Base-by-base conservation (phyloP, 75 land plant genomes). In the Chamaecyparis obtusa region DNA sequence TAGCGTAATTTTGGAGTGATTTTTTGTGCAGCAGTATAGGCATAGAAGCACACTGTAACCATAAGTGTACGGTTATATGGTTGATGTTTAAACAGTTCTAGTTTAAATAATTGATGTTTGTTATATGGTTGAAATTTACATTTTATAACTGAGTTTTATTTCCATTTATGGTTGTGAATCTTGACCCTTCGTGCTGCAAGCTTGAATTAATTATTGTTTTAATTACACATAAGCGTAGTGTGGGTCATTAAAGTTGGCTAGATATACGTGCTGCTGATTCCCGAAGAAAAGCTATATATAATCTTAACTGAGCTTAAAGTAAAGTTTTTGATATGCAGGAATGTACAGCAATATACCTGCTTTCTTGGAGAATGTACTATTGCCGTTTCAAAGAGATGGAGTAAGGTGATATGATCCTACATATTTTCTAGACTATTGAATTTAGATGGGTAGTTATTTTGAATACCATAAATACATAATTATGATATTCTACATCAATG, bases 351-450 rank as follows among this genome's bases (percentile, higher is more conserved):
- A 74, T 90, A 95, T 97, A 36, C 99, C 99, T 44, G 85, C 21
- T 67, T 60, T 82, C 76, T 74, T 98, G 84, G 99, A 98, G 87
- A 80, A 92, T 88, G 90, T 88, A 88, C 91, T 98, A 77, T 67
- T 98, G 64, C 95, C 96, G 57, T 98, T 98, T 86, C 99, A 98
- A 87, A 90, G 96, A 1, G 99, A 98, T 80, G 99, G 99, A 71
- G 92, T 98, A 54, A 92, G 95, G 99, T 97, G 92, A 77, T 83
- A 35, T 9, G 21, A 43, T 48, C 36, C 5, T n/a, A 54, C 27
- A 17, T 88, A 44, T 21, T 75, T 27, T 17, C 71, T 67, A 76
- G 54, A 44, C 56, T 74, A 83, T n/a, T 10, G 56, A 27, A 69
- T 17, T 87, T 87, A 3, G 27, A 36, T 41, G 86, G 30, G 78